Conservation (phyloP, 495 filamentous ascomycete genomes). For the Trichocladium uniseriatum region DNA sequence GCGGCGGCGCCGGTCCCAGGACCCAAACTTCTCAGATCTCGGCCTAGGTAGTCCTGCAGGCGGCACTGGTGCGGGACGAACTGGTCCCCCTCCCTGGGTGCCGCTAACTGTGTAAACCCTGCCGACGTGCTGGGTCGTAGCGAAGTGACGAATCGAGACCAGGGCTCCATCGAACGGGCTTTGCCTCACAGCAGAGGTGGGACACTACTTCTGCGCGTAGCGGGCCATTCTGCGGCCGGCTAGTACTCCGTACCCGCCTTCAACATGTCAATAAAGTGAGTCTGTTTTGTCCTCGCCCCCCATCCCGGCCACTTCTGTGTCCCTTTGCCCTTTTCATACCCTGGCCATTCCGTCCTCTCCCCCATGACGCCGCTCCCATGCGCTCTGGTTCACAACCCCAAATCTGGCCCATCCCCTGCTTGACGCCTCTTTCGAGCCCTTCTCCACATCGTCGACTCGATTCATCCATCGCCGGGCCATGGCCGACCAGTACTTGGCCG, state of each 20-base stretch:
- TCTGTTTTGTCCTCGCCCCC: conserved; percentile 24
- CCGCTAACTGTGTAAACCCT: conserved; percentile 21
- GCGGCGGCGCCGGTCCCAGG: too few relatives aligned
- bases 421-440: conserved; percentile 14
- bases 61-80: conserved; percentile 7
- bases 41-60: conserved; percentile 13
- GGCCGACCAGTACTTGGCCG: conserved; percentile 38
- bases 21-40: conserved; percentile 23
- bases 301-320: conserved; percentile 14
- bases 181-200: neutral
- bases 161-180: conserved; percentile 17
- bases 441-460: conserved; percentile 2
- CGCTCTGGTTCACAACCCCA: conserved; percentile 3
- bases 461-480: conserved; percentile 1
- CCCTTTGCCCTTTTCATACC: conserved; percentile 7
- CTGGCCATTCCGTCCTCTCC: neutral
- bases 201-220: conserved; percentile 18
- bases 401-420: conserved; percentile 14
- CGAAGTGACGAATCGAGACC: conserved; percentile 27
- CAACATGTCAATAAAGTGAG: conserved; percentile 64
- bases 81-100: too few relatives aligned
- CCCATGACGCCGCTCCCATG: conserved; percentile 18
- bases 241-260: conserved; percentile 25
- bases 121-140: conserved; percentile 15
- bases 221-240: conserved; percentile 31